Conservation (phyloP, 148 eudicot species). For the Rhododendron williamsianum region DNA sequence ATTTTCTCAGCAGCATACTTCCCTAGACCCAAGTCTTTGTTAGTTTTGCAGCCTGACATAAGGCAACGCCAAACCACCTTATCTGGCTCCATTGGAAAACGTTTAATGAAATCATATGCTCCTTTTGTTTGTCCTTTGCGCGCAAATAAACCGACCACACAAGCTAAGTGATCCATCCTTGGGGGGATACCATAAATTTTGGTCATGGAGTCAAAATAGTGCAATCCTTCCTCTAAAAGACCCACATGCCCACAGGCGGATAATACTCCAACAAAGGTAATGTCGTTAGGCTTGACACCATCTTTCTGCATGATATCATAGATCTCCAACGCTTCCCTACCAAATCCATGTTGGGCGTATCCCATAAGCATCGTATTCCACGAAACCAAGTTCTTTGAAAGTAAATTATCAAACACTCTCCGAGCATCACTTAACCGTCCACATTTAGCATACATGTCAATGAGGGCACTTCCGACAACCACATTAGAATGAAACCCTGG, state of each 20-base stretch:
- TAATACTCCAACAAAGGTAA: slow-evolving; percentile 35
- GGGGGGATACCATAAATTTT: slow-evolving; percentile 25
- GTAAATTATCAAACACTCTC: slow-evolving; percentile 28
- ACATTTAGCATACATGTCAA: slow-evolving; percentile 47
- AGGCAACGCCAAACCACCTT: slow-evolving; percentile 48
- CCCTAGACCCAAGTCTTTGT: slow-evolving; percentile 28
- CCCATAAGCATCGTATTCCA: slow-evolving; percentile 46
- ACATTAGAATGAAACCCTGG: slow-evolving; percentile 31
- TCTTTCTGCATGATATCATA: slow-evolving; percentile 27
- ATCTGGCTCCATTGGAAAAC: slow-evolving; percentile 18
- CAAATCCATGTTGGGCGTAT: slow-evolving; percentile 39
- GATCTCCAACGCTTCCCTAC: slow-evolving; percentile 34
- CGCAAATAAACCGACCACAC: slow-evolving; percentile 28
- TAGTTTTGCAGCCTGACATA: slow-evolving; percentile 34
- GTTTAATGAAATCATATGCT: slow-evolving; percentile 30
- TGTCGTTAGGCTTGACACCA: slow-evolving; percentile 28
- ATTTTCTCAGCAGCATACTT: slow-evolving; percentile 37
- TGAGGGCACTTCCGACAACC: slow-evolving; percentile 40
- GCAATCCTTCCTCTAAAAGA: slow-evolving; percentile 31
- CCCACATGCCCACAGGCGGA: slow-evolving; percentile 41
- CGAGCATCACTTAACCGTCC: slow-evolving; percentile 28
- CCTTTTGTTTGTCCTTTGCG: slow-evolving; percentile 26
- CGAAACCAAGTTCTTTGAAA: slow-evolving; percentile 30
- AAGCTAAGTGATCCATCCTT: slow-evolving; percentile 35
- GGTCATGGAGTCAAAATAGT: slow-evolving; percentile 29